A percentile compares a stretch with the other conserved stretches of the same genome.
These are phyloP conservation scores for Malassezia pachydermatis DNA, from an alignment of 1,284 basidiomycete genomes.

Conservation along the genomic window DNA sequence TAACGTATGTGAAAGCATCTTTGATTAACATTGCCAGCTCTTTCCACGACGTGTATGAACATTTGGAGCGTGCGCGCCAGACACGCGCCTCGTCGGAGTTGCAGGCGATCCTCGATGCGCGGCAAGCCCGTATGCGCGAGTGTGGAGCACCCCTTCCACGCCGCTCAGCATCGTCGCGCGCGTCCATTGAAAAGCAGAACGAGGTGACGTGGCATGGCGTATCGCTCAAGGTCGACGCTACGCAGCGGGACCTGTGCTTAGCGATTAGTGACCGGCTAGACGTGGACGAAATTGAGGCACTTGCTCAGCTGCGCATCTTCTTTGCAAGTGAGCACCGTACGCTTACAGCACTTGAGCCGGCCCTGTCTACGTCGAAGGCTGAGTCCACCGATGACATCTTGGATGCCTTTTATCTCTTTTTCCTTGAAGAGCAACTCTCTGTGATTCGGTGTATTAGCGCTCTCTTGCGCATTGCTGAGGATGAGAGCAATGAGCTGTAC, in stretches of 20 bases:
- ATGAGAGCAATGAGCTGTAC: conserved; percentile 55
- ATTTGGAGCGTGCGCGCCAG: conserved; percentile 31
- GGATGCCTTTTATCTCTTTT: conserved; percentile 65
- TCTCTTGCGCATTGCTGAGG: conserved; percentile 56
- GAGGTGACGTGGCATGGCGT: conserved; percentile 49
- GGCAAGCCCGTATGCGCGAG: conserved; percentile 21
- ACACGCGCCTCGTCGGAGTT: conserved; percentile 20
- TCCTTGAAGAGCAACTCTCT: conserved; percentile 65
- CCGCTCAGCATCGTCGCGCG: conserved; percentile 3
- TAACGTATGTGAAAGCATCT: conserved; percentile 1
- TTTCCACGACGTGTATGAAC: conserved; percentile 37
- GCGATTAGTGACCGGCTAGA: conserved; percentile 62
- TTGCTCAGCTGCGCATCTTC: conserved; percentile 63
- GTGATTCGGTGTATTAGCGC: conserved; percentile 52
- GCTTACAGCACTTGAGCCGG: conserved; percentile 15
- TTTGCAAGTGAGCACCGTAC: conserved; percentile 67
- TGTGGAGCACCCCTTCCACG: conserved; percentile 25
- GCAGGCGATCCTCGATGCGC: conserved; percentile 19
- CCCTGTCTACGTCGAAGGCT: background rate
- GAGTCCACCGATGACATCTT: conserved; percentile 51
- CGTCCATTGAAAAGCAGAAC: conserved; percentile 1
- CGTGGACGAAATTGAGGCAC: conserved; percentile 65
- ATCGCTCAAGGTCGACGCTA: conserved; percentile 55
- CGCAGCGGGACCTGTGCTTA: conserved; percentile 60
- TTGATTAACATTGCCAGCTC: too few relatives aligned